Evolutionary conservation across 495 filamentous ascomycete species (phyloP).

Genomic region (Talaromyces thailandensis): DNA sequence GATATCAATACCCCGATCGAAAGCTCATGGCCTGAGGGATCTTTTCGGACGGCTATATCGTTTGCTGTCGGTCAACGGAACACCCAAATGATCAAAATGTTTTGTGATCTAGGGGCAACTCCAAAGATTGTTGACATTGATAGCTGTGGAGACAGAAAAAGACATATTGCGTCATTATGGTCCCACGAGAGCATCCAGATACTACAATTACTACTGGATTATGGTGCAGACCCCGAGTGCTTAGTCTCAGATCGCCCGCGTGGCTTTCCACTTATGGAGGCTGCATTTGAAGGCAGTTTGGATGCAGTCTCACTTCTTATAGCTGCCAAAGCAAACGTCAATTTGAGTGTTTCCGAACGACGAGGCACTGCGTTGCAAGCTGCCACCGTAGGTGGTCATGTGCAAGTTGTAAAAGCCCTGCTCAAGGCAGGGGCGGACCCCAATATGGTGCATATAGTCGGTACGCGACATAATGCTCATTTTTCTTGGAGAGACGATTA

Average conservation of each 20-base stretch:
- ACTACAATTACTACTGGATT: not conserved
- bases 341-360: not conserved
- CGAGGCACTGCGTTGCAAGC: not conserved
- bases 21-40: not conserved
- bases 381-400: not conserved
- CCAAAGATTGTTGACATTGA: not conserved
- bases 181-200: not conserved
- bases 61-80: not conserved
- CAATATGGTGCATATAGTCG: not conserved
- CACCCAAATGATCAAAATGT: not conserved
- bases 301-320: not conserved
- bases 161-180: not conserved
- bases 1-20: not conserved
- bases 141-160: not conserved
- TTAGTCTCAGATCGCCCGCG: not conserved
- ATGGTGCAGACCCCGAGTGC: not conserved
- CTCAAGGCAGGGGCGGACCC: not conserved
- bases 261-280: not conserved
- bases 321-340: not conserved
- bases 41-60: not conserved
- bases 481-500: too few relatives aligned
- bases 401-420: not conserved
- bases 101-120: not conserved
- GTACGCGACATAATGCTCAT: too few relatives aligned
- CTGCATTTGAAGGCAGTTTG: not conserved